These are phyloP conservation scores for Proliferodiscus dingleyae DNA, from an alignment of 2,329 filamentous ascomycete species.

Conservation along the genomic window DNA sequence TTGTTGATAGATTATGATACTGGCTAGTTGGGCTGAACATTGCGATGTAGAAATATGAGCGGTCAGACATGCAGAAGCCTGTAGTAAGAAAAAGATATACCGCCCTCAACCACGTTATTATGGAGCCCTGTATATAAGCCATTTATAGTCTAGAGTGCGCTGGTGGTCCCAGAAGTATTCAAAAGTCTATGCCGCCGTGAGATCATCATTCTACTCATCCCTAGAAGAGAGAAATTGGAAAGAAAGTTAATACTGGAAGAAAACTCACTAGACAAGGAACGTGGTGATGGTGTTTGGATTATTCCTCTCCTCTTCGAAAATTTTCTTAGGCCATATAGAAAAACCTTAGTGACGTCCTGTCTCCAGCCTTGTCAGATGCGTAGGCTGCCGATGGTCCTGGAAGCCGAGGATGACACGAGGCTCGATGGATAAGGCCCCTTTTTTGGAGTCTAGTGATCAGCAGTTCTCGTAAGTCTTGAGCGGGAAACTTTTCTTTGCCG, in stretches of 20 bases:
- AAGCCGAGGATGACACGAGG: constrained; percentile 5
- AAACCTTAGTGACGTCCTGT: not conserved
- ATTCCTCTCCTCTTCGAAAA: no score
- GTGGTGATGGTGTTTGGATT: not conserved
- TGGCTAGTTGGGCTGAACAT: not conserved
- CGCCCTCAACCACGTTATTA: constrained; percentile 13
- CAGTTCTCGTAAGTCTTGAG: no score
- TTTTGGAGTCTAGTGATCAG: constrained; percentile 1
- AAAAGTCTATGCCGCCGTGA: no score
- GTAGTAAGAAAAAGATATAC: constrained; percentile 4
- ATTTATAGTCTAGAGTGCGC: constrained; percentile 14
- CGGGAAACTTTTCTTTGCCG: not conserved
- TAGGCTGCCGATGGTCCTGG: not conserved
- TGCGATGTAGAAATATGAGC: not conserved
- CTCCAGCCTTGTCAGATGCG: constrained; percentile 10
- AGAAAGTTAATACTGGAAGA: no score
- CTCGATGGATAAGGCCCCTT: not conserved
- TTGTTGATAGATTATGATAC: constrained; percentile 3
- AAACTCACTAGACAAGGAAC: no score
- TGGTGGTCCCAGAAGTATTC: constrained; percentile 15
- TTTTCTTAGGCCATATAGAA: no score
- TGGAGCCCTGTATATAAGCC: constrained; percentile 2
- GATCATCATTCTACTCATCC: no score
- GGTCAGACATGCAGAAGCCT: not conserved
- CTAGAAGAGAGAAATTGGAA: no score